Percentiles rank a stretch among this genome's conserved stretches.
These are phyloP conservation scores for Rhodotorula sp. DNA, from an alignment of 1,284 basidiomycete species.

Conservation along the genomic window DNA sequence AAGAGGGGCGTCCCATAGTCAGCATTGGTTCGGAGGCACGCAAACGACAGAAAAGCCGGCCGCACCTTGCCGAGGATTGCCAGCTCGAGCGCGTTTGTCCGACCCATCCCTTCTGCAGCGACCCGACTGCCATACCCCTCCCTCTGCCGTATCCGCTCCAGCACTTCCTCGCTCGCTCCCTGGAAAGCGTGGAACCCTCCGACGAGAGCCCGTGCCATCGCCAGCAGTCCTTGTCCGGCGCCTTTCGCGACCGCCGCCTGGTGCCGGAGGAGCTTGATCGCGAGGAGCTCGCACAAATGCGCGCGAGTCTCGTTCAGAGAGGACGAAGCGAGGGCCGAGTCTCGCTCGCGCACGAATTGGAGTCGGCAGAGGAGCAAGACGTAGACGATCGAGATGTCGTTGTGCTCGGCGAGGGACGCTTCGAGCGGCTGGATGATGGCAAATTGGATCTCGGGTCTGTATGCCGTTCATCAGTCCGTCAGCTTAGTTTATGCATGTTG, in stretches of 20 bases:
- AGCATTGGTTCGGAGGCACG: neutral
- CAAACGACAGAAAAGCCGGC: neutral
- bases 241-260: conserved; percentile 23
- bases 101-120: conserved; percentile 28
- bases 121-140: conserved; percentile 30
- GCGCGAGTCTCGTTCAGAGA: conserved; percentile 44
- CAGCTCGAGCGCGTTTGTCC: conserved; percentile 41
- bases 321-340: conserved; percentile 29
- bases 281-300: conserved; percentile 46
- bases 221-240: conserved; percentile 30
- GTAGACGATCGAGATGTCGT: conserved; percentile 38
- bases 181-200: conserved; percentile 44
- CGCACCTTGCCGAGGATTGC: conserved; percentile 38
- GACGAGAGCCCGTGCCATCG: conserved; percentile 42
- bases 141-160: conserved; percentile 32
- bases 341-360: conserved; percentile 37
- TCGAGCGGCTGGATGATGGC: conserved; percentile 32
- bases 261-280: conserved; percentile 42
- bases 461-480: neutral
- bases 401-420: conserved; percentile 5
- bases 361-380: conserved; percentile 39
- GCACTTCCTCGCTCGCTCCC: conserved; percentile 41
- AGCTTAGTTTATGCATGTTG: neutral
- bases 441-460: conserved; percentile 30
- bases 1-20: too few relatives aligned